Evolutionary conservation across 1,139 yeast genomes (phyloP).

Genomic region (Debaryomycetaceae sp.): DNA sequence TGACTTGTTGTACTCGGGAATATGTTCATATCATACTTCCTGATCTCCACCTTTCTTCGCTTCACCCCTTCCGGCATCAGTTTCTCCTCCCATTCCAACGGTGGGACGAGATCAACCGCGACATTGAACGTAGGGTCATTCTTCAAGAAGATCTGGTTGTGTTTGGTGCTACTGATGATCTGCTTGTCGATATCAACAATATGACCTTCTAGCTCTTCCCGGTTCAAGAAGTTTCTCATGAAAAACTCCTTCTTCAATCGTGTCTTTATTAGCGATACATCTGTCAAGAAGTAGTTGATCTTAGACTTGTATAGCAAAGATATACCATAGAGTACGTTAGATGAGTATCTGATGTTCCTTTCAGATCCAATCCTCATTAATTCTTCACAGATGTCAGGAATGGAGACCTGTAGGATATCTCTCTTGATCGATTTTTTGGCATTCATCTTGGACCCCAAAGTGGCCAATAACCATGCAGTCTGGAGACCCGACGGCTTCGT

Average conservation of each 20-base stretch:
- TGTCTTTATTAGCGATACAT: conserved; percentile 23
- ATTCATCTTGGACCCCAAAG: conserved; percentile 37
- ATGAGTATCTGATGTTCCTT: conserved; percentile 41
- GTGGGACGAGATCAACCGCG: conserved; percentile 23
- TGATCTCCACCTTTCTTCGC: conserved; percentile 14
- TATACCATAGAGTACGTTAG: conserved; percentile 55
- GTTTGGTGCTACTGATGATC: conserved; percentile 1
- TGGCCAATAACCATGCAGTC: conserved; percentile 33
- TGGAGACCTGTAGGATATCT: conserved; percentile 39
- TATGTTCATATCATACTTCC: conserved; percentile 7
- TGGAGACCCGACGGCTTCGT: conserved; percentile 11
- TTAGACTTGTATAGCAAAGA: conserved; percentile 53
- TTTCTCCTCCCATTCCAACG: conserved; percentile 7
- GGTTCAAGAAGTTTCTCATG: conserved; percentile 2
- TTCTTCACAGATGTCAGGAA: conserved; percentile 43
- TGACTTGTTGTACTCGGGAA: conserved; percentile 5
- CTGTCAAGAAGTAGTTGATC: conserved; percentile 41
- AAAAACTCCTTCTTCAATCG: conserved; percentile 20
- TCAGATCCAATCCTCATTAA: conserved; percentile 23
- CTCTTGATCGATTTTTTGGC: conserved; percentile 27
- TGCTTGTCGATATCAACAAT: conserved; percentile 1
- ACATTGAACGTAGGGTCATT: conserved; percentile 46
- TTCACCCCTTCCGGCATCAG: conserved; percentile 4
- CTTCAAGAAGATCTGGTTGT: conserved; percentile 14
- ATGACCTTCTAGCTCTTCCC: not conserved